Evolutionary conservation across 1,284 basidiomycete species (phyloP).

Genomic region (Austroboletus niveus): DNA sequence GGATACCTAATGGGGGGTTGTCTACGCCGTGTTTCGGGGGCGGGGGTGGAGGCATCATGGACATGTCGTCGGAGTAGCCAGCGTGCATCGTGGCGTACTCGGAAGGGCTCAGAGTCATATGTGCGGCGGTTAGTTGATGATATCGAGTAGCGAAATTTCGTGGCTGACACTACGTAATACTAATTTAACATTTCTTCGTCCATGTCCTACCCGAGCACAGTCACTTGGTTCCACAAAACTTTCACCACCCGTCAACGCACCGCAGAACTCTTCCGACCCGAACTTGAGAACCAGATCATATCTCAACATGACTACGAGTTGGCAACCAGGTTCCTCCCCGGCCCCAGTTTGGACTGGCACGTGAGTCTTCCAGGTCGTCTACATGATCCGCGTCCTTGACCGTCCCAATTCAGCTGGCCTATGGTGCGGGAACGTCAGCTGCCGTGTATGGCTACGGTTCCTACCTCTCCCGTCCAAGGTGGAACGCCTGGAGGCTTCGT

Average conservation of each 20-base stretch:
- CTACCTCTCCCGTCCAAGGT: constrained; percentile 28
- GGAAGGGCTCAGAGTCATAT: neutral
- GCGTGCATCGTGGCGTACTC: constrained; percentile 3
- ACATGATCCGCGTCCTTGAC: constrained; percentile 1
- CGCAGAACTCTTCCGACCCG: constrained; percentile 51
- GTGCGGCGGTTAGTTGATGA: neutral
- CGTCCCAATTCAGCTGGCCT: constrained; percentile 22
- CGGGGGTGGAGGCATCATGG: constrained; percentile 23
- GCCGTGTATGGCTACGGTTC: constrained; percentile 29
- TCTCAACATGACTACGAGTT: constrained; percentile 54
- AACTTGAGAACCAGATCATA: constrained; percentile 55
- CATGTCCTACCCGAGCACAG: constrained; percentile 26
- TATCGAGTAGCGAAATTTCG: neutral
- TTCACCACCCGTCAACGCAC: constrained; percentile 37
- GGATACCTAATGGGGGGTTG: constrained; percentile 25
- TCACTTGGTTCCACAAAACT: constrained; percentile 40
- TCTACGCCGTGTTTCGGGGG: constrained; percentile 35
- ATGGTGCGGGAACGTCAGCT: constrained; percentile 28
- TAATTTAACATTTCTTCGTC: neutral
- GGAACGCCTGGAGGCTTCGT: constrained; percentile 26
- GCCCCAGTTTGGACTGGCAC: constrained; percentile 40
- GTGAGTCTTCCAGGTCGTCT: constrained; percentile 30
- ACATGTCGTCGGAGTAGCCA: constrained; percentile 5
- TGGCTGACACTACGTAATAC: neutral
- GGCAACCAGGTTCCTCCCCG: constrained; percentile 50